A percentile compares a stretch with the other conserved stretches of the same genome.
phyloP scores from a whole-genome alignment of 495 filamentous ascomycete genomes.

The Aspergillus sclerotiicarbonarius region DNA sequence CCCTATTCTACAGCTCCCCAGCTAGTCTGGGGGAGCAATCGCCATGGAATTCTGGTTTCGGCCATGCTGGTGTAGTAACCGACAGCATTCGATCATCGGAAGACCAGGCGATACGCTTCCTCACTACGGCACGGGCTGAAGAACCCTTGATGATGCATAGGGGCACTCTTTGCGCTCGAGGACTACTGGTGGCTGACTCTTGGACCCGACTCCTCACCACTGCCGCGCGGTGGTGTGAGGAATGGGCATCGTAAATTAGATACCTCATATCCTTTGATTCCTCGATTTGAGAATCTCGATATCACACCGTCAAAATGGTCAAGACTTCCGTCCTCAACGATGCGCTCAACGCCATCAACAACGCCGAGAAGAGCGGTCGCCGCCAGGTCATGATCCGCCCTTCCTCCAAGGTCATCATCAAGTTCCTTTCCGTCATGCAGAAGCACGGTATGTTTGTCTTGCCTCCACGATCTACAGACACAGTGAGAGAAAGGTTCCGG shows the following conservation, averaged over 20 bases:
- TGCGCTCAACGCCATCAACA: conserved; percentile 99
- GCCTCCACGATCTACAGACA: neutral
- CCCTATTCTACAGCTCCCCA: conserved; percentile 39
- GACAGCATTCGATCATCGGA: conserved; percentile 11
- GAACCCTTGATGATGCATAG: conserved; percentile 72
- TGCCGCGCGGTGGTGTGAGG: conserved; percentile 12
- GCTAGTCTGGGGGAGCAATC: conserved; percentile 54
- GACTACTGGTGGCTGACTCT: conserved; percentile 81
- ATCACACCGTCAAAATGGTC: conserved; percentile 79
- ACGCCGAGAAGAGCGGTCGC: conserved; percentile 98
- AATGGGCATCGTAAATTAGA: conserved; percentile 46
- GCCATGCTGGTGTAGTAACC: conserved; percentile 3
- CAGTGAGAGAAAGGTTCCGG: conserved; percentile 1
- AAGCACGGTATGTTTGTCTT: conserved; percentile 79
- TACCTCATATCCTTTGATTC: conserved; percentile 66
- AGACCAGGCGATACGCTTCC: conserved; percentile 66
- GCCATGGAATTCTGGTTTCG: conserved; percentile 21
- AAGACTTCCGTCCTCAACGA: conserved; percentile 98
- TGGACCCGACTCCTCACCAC: conserved; percentile 52
- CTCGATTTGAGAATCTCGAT: conserved; percentile 82
- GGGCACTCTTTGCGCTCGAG: conserved; percentile 93
- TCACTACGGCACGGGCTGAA: conserved; percentile 79
- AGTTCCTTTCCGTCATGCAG: conserved; percentile 98
- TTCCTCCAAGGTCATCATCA: conserved; percentile 98
- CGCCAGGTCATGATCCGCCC: conserved; percentile 96